Evolutionary conservation across 306 rosid genomes (phyloP).

Genomic region (Biancaea sappan): DNA sequence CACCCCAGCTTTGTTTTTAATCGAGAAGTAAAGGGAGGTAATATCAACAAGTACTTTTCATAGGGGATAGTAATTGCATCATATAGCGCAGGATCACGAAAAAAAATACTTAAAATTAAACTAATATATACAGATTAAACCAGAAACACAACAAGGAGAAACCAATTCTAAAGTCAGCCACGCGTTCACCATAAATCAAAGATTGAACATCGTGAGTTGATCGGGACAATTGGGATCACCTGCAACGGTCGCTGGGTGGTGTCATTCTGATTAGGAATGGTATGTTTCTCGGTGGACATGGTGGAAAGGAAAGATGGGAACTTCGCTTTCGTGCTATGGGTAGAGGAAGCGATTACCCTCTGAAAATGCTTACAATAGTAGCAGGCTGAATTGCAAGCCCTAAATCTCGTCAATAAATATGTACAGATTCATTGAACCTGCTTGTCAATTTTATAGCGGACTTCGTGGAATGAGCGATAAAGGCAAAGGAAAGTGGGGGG

Average conservation of each 20-base stretch:
- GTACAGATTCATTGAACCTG: slow-evolving; percentile 50
- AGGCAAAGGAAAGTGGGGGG: neutral
- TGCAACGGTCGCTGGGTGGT: slow-evolving; percentile 55
- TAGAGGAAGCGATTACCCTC: neutral
- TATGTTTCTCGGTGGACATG: slow-evolving; percentile 63
- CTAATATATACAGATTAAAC: neutral
- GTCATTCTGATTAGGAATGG: slow-evolving; percentile 30
- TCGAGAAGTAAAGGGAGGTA: too few relatives aligned
- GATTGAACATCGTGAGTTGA: neutral
- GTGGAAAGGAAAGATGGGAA: slow-evolving; percentile 43
- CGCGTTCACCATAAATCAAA: neutral
- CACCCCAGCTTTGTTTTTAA: too few relatives aligned
- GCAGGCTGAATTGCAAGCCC: slow-evolving; percentile 6
- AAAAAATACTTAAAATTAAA: neutral
- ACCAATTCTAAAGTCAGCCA: neutral
- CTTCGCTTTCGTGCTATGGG: neutral
- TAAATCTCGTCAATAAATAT: slow-evolving; percentile 27
- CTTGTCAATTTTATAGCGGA: neutral
- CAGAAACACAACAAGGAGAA: neutral
- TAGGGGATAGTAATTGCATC: neutral
- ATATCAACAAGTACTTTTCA: neutral
- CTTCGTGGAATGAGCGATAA: neutral
- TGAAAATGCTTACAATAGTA: slow-evolving; percentile 36
- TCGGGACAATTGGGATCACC: slow-evolving; percentile 41
- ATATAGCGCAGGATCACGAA: too few relatives aligned